Evolutionary conservation across 257 asterid species (phyloP).

Genomic region (Agastache rugosa): DNA sequence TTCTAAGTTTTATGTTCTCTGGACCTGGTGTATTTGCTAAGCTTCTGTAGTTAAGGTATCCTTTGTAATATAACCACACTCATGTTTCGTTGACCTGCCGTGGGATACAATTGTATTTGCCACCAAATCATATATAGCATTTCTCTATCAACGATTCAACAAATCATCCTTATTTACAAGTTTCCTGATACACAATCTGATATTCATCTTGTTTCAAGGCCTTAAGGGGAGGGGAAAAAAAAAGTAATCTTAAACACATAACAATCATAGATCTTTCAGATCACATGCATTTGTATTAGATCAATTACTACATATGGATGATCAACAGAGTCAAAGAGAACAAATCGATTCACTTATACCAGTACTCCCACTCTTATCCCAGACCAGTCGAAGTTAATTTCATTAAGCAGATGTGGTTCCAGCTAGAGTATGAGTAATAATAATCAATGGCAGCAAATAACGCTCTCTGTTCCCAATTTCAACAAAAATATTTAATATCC

Average conservation of each 20-base stretch:
- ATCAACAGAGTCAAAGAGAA: not conserved
- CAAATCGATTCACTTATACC: not conserved
- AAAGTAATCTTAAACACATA: not conserved
- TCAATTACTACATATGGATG: not conserved
- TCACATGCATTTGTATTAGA: conserved; percentile 11
- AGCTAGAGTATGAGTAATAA: conserved; percentile 11
- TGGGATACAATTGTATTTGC: not conserved
- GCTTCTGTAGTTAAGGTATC: not conserved
- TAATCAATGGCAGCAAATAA: conserved; percentile 8
- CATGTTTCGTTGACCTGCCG: not conserved
- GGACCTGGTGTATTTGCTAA: not conserved
- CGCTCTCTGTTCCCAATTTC: not conserved
- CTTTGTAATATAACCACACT: not conserved
- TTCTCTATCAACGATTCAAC: not conserved
- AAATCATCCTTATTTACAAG: conserved; percentile 10
- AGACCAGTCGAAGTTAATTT: not conserved
- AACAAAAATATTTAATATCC: not conserved
- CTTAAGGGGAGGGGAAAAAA: no score
- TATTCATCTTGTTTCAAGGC: not conserved
- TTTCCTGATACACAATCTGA: not conserved
- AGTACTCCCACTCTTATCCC: not conserved
- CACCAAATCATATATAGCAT: not conserved
- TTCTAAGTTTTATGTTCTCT: not conserved
- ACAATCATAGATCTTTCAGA: conserved; percentile 21
- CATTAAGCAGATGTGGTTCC: not conserved